A percentile compares a stretch with the other conserved stretches of the same genome.
Conservation (phyloP, 2,329 filamentous ascomycete genomes). For the Lomentospora prolificans region DNA sequence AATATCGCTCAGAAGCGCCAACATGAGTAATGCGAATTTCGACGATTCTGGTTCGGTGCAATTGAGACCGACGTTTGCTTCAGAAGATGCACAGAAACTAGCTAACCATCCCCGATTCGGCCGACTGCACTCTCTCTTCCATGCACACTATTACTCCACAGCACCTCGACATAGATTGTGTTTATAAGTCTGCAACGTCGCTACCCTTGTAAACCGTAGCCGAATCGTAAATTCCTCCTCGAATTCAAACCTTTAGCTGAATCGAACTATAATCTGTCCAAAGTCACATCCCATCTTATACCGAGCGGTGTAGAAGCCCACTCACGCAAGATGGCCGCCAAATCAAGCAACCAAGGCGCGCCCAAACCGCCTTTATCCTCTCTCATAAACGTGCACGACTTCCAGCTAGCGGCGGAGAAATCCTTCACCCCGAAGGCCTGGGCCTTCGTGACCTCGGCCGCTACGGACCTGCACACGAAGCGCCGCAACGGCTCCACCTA, state of each 20-base stretch:
- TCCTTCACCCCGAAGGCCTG: conserved; percentile 54
- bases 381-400: conserved; percentile 39
- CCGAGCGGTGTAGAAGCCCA: too few species aligned
- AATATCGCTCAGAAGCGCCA: neutral
- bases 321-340: neutral
- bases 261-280: too few species aligned
- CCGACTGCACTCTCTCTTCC: too few species aligned
- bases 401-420: conserved; percentile 43
- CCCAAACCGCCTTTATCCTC: conserved; percentile 1
- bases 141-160: too few species aligned
- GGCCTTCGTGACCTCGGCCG: conserved; percentile 59
- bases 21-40: neutral
- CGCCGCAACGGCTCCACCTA: conserved; percentile 44
- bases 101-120: neutral
- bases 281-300: too few species aligned
- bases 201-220: neutral
- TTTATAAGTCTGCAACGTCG: neutral
- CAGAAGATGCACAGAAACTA: neutral
- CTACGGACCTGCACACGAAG: conserved; percentile 51
- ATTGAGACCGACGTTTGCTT: neutral
- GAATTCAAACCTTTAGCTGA: too few species aligned
- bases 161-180: neutral
- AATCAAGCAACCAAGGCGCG: neutral
- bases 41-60: conserved; percentile 1
- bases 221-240: too few species aligned